Base-by-base conservation (phyloP, 202 grass and related monocot genomes). In the Bolboschoenoplectus hybrid region DNA sequence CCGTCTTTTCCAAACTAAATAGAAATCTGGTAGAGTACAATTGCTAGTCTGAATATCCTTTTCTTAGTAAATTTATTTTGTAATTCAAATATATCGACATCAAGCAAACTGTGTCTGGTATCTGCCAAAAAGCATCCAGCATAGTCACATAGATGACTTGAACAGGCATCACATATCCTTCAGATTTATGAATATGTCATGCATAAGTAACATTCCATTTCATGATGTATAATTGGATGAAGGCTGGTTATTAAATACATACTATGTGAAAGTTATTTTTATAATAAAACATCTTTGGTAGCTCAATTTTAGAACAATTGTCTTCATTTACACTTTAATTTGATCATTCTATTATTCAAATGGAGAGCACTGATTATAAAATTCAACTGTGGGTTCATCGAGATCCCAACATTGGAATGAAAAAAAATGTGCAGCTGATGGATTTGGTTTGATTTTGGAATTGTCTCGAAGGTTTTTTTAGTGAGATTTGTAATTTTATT, bases 341-440 rank as follows among this genome's bases (percentile, higher is more conserved):
- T 50, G 45, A 74, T 49, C 9, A 12, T 34, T 50, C 44, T 10
- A 49, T 74, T 74, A 49, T 49, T 73, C n/a, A 73, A 73, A 71
- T 71, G 67, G 38, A 6, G 44, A 73, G 41, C 2, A 11, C 7
- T 49, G n/a, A 73, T 74, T 74, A 74, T 11, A 44, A 44, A 70
- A 70, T 70, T 70, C 14, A 38, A 70, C 9, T 11, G 67, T 46
- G 19, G 41, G 68, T 71, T 45, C 17, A 74, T 73, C 19, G 34
- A 50, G 44, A 74, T 68, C 41, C 36, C 65, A 68, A 41, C 19
- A 6, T 12, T 74, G 70, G 43, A 10, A 32, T 74, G 50, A 50
- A 74, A 26, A n/a, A 49, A 11, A 3, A 12, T 44, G 8, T 9
- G 44, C 45, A 74, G n/a, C 26, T 26, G 26, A 49, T 50, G 45